These are phyloP conservation scores for Colletotrichum sp. DNA, from an alignment of 2,329 filamentous ascomycete genomes.

Conservation along the genomic window DNA sequence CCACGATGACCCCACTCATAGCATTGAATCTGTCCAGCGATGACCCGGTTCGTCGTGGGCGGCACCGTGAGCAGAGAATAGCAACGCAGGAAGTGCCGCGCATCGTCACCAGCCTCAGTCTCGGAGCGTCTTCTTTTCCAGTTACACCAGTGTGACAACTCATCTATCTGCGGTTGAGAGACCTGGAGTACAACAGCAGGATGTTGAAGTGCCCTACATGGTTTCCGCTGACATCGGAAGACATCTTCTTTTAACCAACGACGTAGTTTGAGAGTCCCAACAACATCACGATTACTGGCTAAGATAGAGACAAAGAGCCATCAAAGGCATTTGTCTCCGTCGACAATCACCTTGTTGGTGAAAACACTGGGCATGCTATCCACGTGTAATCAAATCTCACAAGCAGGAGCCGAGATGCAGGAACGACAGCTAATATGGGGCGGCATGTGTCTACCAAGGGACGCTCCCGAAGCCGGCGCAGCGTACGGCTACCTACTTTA, in stretches of 20 bases:
- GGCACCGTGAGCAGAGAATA: background rate
- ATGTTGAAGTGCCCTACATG: background rate
- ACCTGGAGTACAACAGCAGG: background rate
- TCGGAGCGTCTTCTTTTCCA: background rate
- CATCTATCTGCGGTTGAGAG: background rate
- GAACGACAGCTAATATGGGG: slow-evolving; percentile 8
- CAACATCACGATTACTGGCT: background rate
- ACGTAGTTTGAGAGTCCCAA: background rate
- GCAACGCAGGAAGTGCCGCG: background rate
- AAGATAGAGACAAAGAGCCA: background rate
- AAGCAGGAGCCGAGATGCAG: background rate
- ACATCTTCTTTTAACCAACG: background rate
- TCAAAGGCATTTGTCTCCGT: background rate
- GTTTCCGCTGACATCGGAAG: background rate
- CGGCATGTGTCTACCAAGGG: background rate
- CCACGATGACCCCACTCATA: background rate
- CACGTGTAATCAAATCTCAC: background rate
- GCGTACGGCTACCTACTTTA: background rate
- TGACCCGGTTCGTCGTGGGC: background rate
- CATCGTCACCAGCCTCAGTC: background rate
- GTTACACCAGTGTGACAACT: background rate
- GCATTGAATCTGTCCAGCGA: background rate
- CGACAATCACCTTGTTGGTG: background rate
- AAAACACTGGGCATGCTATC: background rate
- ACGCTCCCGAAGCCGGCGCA: background rate